phyloP scores from a whole-genome alignment of 2,329 filamentous ascomycete species.

The Aureobasidium leucospermi region DNA sequence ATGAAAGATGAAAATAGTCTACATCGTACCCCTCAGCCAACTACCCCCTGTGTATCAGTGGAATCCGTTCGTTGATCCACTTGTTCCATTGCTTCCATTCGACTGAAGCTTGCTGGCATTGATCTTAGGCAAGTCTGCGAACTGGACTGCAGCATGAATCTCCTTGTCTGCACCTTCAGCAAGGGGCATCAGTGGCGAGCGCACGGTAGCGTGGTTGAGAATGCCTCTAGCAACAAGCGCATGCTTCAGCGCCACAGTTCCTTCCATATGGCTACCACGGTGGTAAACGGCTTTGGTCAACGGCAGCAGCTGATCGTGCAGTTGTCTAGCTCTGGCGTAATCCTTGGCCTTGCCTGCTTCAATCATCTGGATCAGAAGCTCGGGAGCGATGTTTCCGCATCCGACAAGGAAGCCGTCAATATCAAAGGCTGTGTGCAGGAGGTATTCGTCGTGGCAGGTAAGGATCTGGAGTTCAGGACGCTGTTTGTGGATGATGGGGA shows the following conservation, averaged over 20 bases:
- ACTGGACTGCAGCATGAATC: slow-evolving; percentile 36
- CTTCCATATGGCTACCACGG: slow-evolving; percentile 49
- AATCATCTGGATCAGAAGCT: slow-evolving; percentile 44
- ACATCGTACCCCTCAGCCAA: too few species aligned
- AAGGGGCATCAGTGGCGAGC: slow-evolving; percentile 42
- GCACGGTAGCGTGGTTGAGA: slow-evolving; percentile 42
- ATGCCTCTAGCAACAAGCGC: slow-evolving; percentile 46
- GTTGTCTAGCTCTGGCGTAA: slow-evolving; percentile 40
- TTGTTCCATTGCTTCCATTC: neutral
- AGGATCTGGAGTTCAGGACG: slow-evolving; percentile 45
- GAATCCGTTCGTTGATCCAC: neutral
- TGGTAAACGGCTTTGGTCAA: slow-evolving; percentile 50
- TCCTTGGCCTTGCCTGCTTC: slow-evolving; percentile 44
- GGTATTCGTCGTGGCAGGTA: slow-evolving; percentile 48
- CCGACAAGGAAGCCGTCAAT: slow-evolving; percentile 49
- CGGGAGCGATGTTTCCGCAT: slow-evolving; percentile 47
- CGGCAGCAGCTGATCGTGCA: slow-evolving; percentile 46
- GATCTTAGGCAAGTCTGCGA: slow-evolving; percentile 30
- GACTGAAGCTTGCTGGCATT: neutral
- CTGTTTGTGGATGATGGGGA: slow-evolving; percentile 44
- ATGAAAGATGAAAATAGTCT: too few species aligned
- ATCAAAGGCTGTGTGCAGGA: slow-evolving; percentile 46
- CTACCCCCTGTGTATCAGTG: neutral
- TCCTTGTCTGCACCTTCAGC: slow-evolving; percentile 37
- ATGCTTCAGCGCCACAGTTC: slow-evolving; percentile 42